Percentiles rank a stretch among this genome's conserved stretches.
Evolutionary conservation across 176 grass and related monocot genomes (phyloP).

Genomic region (Pontederia crassipes): DNA sequence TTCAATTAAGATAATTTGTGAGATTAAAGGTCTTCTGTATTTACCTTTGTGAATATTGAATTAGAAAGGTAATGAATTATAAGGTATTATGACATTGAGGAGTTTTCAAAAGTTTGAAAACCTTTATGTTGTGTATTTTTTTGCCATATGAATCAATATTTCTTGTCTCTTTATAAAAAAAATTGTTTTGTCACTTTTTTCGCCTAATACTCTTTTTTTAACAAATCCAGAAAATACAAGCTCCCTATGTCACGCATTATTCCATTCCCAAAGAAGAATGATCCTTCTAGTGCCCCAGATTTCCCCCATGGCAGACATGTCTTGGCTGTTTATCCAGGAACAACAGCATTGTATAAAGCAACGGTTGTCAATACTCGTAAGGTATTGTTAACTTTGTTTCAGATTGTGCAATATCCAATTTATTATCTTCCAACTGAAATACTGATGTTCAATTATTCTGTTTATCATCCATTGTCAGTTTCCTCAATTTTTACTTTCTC

Average conservation of each 20-base stretch:
- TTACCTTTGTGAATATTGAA: too few relatives aligned
- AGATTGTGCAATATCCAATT: not conserved
- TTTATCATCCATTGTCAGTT: too few relatives aligned
- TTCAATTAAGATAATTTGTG: too few relatives aligned
- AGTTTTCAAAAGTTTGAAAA: too few relatives aligned
- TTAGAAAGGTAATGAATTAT: too few relatives aligned
- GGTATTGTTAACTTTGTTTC: conserved; percentile 33
- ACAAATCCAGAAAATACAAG: conserved; percentile 68
- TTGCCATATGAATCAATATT: too few relatives aligned
- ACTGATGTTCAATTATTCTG: too few relatives aligned
- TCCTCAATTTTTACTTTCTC: too few relatives aligned
- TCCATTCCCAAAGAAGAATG: conserved; percentile 89
- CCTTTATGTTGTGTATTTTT: too few relatives aligned
- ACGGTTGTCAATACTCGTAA: conserved; percentile 78
- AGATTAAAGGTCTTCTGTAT: too few relatives aligned
- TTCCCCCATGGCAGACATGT: conserved; percentile 74
- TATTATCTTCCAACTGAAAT: not conserved
- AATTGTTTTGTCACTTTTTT: not conserved
- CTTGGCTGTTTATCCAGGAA: conserved; percentile 89
- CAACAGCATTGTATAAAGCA: conserved; percentile 93
- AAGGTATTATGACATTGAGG: too few relatives aligned
- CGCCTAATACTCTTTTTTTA: conserved; percentile 15
- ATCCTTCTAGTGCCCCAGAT: conserved; percentile 85
- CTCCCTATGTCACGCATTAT: conserved; percentile 71
- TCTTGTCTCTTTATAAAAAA: too few relatives aligned